Base-by-base conservation (phyloP, 768 basidiomycete species). In the Hygrophoropsis aurantiaca region DNA sequence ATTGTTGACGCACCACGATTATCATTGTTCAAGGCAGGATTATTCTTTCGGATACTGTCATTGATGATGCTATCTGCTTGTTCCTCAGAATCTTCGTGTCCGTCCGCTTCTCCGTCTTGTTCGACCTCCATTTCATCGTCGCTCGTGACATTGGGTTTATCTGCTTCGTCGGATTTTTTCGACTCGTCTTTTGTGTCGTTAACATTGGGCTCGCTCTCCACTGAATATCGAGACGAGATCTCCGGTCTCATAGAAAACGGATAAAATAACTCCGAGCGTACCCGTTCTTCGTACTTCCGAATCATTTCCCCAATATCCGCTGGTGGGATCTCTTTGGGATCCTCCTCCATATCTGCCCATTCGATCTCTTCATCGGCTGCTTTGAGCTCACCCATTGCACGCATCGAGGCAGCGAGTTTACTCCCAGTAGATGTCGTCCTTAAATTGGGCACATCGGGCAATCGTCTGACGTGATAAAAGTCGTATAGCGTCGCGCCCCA, bases 401-500 rank as follows among this genome's bases (percentile, higher is more conserved):
- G 18, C 48, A 59, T 50, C 10, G 19, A 45, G 5, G 42, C 37
- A 8, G 46, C 27, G 5, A 64, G n/a, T 19, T 34, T 51, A 26
- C 62, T 67, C 32, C 62, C 58, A 0, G 60, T 53, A 45, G 49
- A 47, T 7, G 27, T 27, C 13, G 55, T 34, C 0, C 50, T 13
- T 3, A 15, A 3, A 6, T 0, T 0, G 0, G 1, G 11, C 1
- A 18, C 2, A 0, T 11, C 0, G 0, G 60, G 62, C 1, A 57
- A 0, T 20, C 40, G 42, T 24, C 16, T 4, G 16, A 62, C 56
- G 4, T 18, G 0, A 27, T 35, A 67, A 27, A 67, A 42, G 27
- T 68, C 65, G 26, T 53, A 60, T 10, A 66, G 42, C 7, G 64
- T 66, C 0, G 51, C 62, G 3, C 52, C 64, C 65, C 65, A 67